Base-by-base conservation (phyloP, 495 filamentous ascomycete species). In the Bombardia bombarda region DNA sequence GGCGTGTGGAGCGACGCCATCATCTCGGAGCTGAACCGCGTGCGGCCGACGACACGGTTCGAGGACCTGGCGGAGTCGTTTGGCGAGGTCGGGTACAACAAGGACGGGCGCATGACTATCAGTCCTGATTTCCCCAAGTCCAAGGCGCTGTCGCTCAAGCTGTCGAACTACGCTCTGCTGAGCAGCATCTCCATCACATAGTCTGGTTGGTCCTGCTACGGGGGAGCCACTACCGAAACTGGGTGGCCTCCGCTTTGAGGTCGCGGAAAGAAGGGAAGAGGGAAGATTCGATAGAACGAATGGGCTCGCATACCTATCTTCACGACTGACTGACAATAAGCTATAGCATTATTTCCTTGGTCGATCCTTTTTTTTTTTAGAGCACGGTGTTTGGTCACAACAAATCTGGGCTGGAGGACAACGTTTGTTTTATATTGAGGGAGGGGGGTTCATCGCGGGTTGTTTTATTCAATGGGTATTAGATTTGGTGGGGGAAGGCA, bases 1-100 rank as follows among this genome's bases (percentile, higher is more conserved):
- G 83, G 83, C 9, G 69, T 87, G 2, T 87, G 82, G 82, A 84
- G 77, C 56, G 73, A 78, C 6, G 60, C 69, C 7, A 86, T 85
- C 42, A 58, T 85, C 3, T 63, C 70, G 17, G 64, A 69, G 23
- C 66, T 86, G 5, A 60, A 66, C 28, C 57, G 59, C 19, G 66
- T 71, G 14, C 70, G 81, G 18, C 78, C 82, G 0, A 45, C 64
- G 3, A 74, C 73, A 2, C 57, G 60, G 6, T 86, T 75, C 52
- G 62, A 75, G 38, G 74, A 81, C 46, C 69, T 80, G 18, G 53
- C 69, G 9, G 78, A 83, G 13, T 70, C 70, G 1, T 75, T 79
- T 28, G 66, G 67, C 14, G 66, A 72, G 43, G 55, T 75, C 12
- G 62, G 61, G 14, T 68, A 68, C 38, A 66, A 57, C 47, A 78